Percentiles rank a stretch among this genome's conserved stretches.
Evolutionary conservation across 1,284 basidiomycete species (phyloP).

Genomic region (Calocybe gambosa): DNA sequence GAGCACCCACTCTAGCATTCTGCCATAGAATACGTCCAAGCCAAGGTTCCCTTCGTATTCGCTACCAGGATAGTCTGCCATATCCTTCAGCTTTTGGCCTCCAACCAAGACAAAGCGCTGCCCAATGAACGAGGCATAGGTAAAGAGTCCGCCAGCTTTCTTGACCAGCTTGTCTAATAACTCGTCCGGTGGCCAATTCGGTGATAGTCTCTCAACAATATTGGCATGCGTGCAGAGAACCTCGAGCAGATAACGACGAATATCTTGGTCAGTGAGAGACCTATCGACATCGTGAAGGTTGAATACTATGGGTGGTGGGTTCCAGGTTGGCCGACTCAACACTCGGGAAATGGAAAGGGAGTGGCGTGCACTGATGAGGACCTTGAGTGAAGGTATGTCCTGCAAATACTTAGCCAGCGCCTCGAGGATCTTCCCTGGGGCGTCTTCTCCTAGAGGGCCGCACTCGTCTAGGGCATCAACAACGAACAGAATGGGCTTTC

Average conservation of each 20-base stretch:
- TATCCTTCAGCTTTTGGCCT: constrained; percentile 9
- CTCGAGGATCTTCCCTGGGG: constrained; percentile 9
- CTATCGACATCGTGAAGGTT: constrained; percentile 11
- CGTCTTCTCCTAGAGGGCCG: constrained; percentile 10
- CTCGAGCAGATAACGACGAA: constrained; percentile 12
- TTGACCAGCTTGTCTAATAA: constrained; percentile 13
- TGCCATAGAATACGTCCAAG: constrained; percentile 12
- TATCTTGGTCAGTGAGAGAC: constrained; percentile 10
- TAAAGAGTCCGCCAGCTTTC: constrained; percentile 13
- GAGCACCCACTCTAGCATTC: constrained; percentile 10
- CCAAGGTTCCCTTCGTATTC: constrained; percentile 15
- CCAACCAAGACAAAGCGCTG: constrained; percentile 11
- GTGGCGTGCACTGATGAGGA: constrained; percentile 15
- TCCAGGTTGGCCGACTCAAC: constrained; percentile 5
- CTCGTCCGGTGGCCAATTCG: constrained; percentile 12
- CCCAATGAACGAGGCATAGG: constrained; percentile 14
- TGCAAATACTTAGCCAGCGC: constrained; percentile 11
- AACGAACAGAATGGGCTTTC: constrained; percentile 12
- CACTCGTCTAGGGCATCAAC: constrained; percentile 19
- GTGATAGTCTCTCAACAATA: constrained; percentile 13
- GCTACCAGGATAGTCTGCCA: constrained; percentile 9
- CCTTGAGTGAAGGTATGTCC: constrained; percentile 12
- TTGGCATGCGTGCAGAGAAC: constrained; percentile 12
- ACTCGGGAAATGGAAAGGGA: constrained; percentile 5
- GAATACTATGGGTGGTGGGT: constrained; percentile 5